Conservation (phyloP, 805 yeast species). For the Candida palmyrensis region DNA sequence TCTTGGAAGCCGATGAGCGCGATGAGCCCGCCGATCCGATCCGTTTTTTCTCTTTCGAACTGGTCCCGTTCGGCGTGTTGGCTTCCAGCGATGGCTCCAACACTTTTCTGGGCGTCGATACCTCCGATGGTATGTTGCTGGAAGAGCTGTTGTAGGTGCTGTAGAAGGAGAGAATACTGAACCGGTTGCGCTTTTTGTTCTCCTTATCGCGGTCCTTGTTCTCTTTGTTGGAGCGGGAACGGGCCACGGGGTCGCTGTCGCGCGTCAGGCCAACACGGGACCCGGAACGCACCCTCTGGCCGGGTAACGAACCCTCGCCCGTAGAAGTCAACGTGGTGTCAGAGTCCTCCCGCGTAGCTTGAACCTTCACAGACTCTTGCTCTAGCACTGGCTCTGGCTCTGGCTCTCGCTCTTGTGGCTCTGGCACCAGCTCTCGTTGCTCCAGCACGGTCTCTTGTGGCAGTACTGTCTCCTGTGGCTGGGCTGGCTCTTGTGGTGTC, state of each 20-base stretch:
- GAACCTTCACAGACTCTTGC: no score
- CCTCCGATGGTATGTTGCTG: conserved; percentile 8
- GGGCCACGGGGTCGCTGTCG: neutral
- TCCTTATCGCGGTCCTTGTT: conserved; percentile 13
- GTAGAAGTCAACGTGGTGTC: no score
- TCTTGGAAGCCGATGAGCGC: conserved; percentile 12
- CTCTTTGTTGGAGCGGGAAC: conserved; percentile 19
- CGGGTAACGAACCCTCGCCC: neutral
- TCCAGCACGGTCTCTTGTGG: no score
- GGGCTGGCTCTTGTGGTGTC: no score
- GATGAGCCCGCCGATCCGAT: conserved; percentile 26
- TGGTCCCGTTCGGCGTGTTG: conserved; percentile 11
- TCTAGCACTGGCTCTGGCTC: no score
- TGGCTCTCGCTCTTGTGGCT: no score
- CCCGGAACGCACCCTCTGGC: neutral
- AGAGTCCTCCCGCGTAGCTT: neutral
- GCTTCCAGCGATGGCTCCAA: conserved; percentile 29
- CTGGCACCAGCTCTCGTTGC: no score
- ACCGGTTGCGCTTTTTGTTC: conserved; percentile 35
- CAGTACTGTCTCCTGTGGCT: no score
- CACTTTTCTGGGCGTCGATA: conserved; percentile 16
- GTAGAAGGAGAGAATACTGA: conserved; percentile 40
- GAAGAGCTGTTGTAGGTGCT: conserved; percentile 24
- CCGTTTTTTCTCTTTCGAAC: conserved; percentile 17
- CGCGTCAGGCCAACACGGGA: neutral